Base-by-base conservation (phyloP, 331 rosid genomes). In the Phaseolus coccineus region DNA sequence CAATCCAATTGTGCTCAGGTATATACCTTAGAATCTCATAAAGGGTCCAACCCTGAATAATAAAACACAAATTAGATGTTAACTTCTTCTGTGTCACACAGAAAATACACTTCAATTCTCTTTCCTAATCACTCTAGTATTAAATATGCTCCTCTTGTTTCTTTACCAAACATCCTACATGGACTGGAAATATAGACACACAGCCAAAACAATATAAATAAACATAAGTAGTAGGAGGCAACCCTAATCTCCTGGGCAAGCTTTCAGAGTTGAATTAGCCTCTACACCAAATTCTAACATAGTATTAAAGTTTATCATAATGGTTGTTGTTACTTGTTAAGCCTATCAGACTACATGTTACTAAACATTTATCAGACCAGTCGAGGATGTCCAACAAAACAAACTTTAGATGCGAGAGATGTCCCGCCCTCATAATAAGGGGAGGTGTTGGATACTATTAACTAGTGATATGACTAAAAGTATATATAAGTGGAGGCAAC, bases 1-100 rank as follows among this genome's bases (percentile, higher is more conserved):
- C 98, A 88, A 69, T 78, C 99, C 99, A 95, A 81, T 95, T 95
- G 92, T 95, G 99, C 66, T 90, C 96, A 8, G 99, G 98, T 72
- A 82, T 97, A 88, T 93, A 95, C 79, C 89, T 89, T 28, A 95
- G 83, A 37, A 95, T 87, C 90, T 93, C 99, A 84, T 85, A 93
- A 81, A 95, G 82, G 69, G 99, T 95, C 98, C 99, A 95, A 52
- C 98, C 98, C 97, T 95, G 88, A 79, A 77, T 64, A 57, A 77
- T 6, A 77, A 77, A 52, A 77, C 63, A 40, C 56, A 68, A 86
- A 67, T 78, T 47, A 76, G 76, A 57, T n/a, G 42, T 66, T 35
- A 65, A 27, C 31, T 82, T 65, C 80, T 75, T 82, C 80, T 8
- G 47, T 51, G 35, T 44, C 15, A 5, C 14, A 52, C 30, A 65